Percentiles rank a stretch among this genome's conserved stretches.
Conservation (phyloP, 2,329 filamentous ascomycete genomes). For the Truncatella angustata region DNA sequence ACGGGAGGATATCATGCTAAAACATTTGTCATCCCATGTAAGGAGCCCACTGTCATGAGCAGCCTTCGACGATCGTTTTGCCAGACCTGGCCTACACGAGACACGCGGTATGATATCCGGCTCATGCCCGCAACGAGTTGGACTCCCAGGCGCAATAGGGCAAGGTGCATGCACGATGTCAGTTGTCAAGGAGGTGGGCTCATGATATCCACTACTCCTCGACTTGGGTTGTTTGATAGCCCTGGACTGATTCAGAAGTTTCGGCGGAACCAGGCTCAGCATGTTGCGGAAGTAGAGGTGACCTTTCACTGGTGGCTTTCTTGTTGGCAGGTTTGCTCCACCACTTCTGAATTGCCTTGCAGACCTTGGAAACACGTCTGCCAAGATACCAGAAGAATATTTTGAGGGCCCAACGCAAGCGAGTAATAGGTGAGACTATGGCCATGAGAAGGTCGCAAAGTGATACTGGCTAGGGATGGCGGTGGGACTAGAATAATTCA, state of each 20-base stretch:
- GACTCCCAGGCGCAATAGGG: background rate
- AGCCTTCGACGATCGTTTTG: background rate
- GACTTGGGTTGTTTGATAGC: background rate
- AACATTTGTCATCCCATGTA: background rate
- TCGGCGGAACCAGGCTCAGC: background rate
- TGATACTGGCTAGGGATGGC: no score
- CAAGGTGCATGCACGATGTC: background rate
- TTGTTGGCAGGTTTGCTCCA: background rate
- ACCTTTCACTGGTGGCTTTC: background rate
- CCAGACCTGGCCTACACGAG: background rate
- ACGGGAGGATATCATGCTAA: background rate
- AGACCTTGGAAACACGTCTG: background rate
- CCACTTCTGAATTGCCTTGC: background rate
- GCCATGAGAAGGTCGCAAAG: no score
- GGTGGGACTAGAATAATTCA: background rate
- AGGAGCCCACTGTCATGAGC: background rate
- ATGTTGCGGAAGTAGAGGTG: background rate
- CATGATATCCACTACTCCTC: background rate
- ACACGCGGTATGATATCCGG: background rate
- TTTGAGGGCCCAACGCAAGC: background rate
- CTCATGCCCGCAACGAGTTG: background rate
- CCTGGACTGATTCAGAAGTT: background rate
- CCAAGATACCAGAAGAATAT: background rate
- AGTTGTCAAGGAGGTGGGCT: background rate
- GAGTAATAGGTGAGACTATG: conserved; percentile 1